These are phyloP conservation scores for Claviceps sp. DNA, from an alignment of 2,329 filamentous ascomycete genomes.

Conservation along the genomic window DNA sequence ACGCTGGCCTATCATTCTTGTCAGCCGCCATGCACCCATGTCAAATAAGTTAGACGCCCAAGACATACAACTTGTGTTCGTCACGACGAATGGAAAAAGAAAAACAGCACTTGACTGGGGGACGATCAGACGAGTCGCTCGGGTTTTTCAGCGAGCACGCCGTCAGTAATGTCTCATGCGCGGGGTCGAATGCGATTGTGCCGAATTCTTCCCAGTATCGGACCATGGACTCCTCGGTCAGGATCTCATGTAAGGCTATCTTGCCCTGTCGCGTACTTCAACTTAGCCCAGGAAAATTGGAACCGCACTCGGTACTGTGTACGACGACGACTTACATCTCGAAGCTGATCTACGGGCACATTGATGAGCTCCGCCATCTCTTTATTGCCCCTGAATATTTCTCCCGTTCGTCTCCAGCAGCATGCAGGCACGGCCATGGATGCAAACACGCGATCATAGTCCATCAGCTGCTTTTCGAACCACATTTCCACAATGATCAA, in stretches of 20 bases:
- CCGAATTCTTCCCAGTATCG: conserved; percentile 99
- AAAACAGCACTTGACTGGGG: conserved; percentile 85
- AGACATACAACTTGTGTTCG: conserved; percentile 86
- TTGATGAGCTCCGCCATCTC: conserved; percentile 97
- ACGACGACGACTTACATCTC: conserved; percentile 54
- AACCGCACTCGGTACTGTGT: not conserved
- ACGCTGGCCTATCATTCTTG: conserved; percentile 51
- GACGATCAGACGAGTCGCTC: conserved; percentile 50
- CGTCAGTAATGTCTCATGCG: conserved; percentile 88
- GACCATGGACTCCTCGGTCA: conserved; percentile 87
- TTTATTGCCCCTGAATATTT: conserved; percentile 95
- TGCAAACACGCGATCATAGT: conserved; percentile 95
- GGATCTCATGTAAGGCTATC: conserved; percentile 86
- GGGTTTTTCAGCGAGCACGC: conserved; percentile 85
- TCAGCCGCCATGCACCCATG: not conserved
- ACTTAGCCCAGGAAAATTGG: not conserved
- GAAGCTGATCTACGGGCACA: conserved; percentile 76
- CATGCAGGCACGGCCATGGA: conserved; percentile 98
- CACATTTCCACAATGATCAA: conserved; percentile 96
- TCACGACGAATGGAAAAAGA: conserved; percentile 94
- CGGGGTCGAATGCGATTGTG: conserved; percentile 88
- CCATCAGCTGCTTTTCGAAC: conserved; percentile 94
- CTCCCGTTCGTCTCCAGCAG: conserved; percentile 90
- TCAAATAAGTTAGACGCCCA: not conserved
- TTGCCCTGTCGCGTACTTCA: conserved; percentile 51